Evolutionary conservation across 2,329 filamentous ascomycete species (phyloP).

Genomic region (Arthrinium phaeospermum): DNA sequence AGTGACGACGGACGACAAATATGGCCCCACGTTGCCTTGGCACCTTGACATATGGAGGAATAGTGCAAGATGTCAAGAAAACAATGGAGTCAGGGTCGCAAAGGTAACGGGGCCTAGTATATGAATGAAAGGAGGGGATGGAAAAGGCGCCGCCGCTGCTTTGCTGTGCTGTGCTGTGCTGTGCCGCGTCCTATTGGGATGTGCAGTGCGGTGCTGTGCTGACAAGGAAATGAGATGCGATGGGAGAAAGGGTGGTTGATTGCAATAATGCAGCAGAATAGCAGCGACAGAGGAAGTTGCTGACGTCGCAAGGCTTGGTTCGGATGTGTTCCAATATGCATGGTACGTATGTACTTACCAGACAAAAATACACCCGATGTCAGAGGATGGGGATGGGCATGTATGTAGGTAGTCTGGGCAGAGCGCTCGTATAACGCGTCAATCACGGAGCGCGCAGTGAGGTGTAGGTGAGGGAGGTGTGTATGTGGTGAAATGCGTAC

Average conservation of each 20-base stretch:
- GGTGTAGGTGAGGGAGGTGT: slow-evolving; percentile 14
- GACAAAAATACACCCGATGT: background rate
- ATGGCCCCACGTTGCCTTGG: slow-evolving; percentile 16
- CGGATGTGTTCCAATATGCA: background rate
- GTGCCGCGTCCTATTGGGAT: too few species aligned
- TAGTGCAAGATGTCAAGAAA: slow-evolving; percentile 6
- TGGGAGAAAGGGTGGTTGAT: background rate
- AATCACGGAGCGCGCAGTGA: slow-evolving; percentile 9
- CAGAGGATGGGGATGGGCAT: background rate
- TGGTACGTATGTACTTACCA: background rate
- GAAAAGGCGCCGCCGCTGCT: background rate
- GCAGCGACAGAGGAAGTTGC: background rate
- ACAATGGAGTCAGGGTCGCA: background rate
- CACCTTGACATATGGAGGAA: slow-evolving; percentile 13
- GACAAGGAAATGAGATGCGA: slow-evolving; percentile 2
- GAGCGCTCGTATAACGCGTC: slow-evolving; percentile 11
- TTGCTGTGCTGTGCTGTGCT: too few species aligned
- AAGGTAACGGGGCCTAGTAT: background rate
- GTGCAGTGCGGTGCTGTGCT: background rate
- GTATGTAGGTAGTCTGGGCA: background rate
- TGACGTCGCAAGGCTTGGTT: background rate
- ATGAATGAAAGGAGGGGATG: slow-evolving; percentile 1
- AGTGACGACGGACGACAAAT: slow-evolving; percentile 17
- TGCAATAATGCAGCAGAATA: background rate
- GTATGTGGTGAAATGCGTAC: slow-evolving; percentile 6